Base-by-base conservation (phyloP, 768 basidiomycete species). In the Cubamyces sp. region DNA sequence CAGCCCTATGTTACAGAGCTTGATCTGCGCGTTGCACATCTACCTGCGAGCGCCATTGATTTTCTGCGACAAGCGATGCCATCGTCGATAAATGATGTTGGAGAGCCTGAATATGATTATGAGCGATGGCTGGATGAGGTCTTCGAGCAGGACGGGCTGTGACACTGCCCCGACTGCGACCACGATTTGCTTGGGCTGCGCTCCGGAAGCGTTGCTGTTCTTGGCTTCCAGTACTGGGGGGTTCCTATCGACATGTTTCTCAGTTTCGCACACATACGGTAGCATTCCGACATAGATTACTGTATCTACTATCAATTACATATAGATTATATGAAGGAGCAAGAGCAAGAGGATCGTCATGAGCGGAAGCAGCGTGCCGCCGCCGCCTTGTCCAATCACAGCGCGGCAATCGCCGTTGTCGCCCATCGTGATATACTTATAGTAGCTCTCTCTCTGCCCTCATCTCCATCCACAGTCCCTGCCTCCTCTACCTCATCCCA, bases 1-100 rank as follows among this genome's bases (percentile, higher is more conserved):
- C 76, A 97, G 94, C 88, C 91, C 16, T 95, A 89, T 67, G 88
- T 99, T 37, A 96, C 96, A 7, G 96, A 98, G 74, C 77, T 97
- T 37, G 96, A 99, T 72, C 82, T 99, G 70, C 85, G 87, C 52
- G 76, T 95, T 55, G 93, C 94, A 23, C 85, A 89, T 61, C 79
- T 99, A 18, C 91, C 96, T 3, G 77, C 79, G 8, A 77, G 82
- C 57, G 84, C 91, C 0, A 87, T 96, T 55, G 86, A 90, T 15
- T 98, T 95, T 74, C 79, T 98, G 64, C 83, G 85, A 37, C 85
- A 92, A 70, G 87, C 85, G 49, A 90, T 98, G 85, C 94, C 96
- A 0, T 77, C 73, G 49, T 74, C 69, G 19, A 68, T 70, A 59
- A 85, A 82, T 49, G 84, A 78, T 6, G 78, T 69, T 8, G 88